Percentiles rank a stretch among this genome's conserved stretches.
Conservation (phyloP, 768 basidiomycete genomes). For the Podaxis rugospora region DNA sequence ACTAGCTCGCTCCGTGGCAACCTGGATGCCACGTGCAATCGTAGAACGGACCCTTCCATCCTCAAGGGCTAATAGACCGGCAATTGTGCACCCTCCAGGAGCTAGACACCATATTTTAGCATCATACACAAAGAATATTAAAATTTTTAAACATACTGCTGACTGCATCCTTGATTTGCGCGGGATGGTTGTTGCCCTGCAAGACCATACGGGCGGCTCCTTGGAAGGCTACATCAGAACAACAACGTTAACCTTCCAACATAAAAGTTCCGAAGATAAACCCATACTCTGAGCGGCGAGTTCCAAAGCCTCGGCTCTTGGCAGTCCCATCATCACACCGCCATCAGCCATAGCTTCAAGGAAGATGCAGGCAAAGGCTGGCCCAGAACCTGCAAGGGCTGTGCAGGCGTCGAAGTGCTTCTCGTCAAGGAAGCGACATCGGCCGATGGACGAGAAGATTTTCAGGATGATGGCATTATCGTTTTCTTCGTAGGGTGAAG, state of each 20-base stretch:
- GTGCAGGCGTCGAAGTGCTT: conserved; percentile 99
- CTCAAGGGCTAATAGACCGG: conserved; percentile 91
- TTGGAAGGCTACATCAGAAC: conserved; percentile 68
- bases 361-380: conserved; percentile 95
- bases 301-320: conserved; percentile 89
- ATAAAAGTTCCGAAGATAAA: neutral
- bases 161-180: conserved; percentile 95
- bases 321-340: conserved; percentile 99
- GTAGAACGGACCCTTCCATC: conserved; percentile 92
- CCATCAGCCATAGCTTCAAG: conserved; percentile 99
- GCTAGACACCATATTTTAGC: conserved; percentile 42
- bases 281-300: conserved; percentile 89
- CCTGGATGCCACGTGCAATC: conserved; percentile 91
- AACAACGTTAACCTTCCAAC: conserved; percentile 5
- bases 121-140: neutral
- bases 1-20: conserved; percentile 86
- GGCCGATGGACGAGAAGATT: conserved; percentile 96
- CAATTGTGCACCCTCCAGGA: conserved; percentile 97
- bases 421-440: conserved; percentile 94
- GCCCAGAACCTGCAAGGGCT: conserved; percentile 92
- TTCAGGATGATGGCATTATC: conserved; percentile 76
- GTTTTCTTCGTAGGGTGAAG: conserved; percentile 44
- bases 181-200: conserved; percentile 85
- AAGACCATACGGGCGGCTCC: conserved; percentile 96
- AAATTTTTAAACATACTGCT: conserved; percentile 66